phyloP scores from a whole-genome alignment of 2,329 filamentous ascomycete genomes.

The Pyrenophora graminea region DNA sequence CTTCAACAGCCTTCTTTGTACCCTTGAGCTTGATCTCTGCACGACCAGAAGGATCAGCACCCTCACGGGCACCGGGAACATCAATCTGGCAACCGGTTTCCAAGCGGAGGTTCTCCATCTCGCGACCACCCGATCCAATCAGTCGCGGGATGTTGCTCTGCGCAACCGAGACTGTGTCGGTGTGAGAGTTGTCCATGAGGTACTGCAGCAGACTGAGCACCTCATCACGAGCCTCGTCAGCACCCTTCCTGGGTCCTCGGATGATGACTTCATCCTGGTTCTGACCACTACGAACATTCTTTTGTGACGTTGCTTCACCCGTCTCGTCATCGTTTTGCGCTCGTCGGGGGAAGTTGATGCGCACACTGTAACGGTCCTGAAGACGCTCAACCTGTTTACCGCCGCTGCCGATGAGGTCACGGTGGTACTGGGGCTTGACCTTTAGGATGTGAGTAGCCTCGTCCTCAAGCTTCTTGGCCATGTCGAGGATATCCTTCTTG shows the following conservation, averaged over 20 bases:
- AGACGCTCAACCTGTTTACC: constrained; percentile 89
- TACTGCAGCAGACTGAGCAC: constrained; percentile 87
- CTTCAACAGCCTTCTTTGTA: constrained; percentile 85
- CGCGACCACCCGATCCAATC: constrained; percentile 86
- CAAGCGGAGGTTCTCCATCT: constrained; percentile 87
- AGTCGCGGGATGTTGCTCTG: constrained; percentile 92
- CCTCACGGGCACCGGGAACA: constrained; percentile 79
- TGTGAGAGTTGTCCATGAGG: constrained; percentile 83
- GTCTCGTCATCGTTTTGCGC: constrained; percentile 70
- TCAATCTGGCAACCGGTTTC: constrained; percentile 88
- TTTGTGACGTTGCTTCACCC: constrained; percentile 65
- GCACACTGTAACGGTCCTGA: constrained; percentile 89
- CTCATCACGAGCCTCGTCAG: constrained; percentile 89
- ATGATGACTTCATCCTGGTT: constrained; percentile 86
- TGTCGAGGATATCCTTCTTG: constrained; percentile 76
- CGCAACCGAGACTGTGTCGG: constrained; percentile 79
- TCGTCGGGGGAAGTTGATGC: constrained; percentile 90
- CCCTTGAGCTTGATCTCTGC: constrained; percentile 92
- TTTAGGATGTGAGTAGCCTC: constrained; percentile 86
- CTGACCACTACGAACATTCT: constrained; percentile 67
- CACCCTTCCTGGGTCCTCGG: constrained; percentile 88
- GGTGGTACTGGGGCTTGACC: constrained; percentile 91
- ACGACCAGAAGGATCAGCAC: constrained; percentile 64
- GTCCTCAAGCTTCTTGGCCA: constrained; percentile 84
- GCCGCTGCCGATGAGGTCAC: constrained; percentile 87